phyloP scores from a whole-genome alignment of 345 rosid genomes.

The Angophora floribunda region DNA sequence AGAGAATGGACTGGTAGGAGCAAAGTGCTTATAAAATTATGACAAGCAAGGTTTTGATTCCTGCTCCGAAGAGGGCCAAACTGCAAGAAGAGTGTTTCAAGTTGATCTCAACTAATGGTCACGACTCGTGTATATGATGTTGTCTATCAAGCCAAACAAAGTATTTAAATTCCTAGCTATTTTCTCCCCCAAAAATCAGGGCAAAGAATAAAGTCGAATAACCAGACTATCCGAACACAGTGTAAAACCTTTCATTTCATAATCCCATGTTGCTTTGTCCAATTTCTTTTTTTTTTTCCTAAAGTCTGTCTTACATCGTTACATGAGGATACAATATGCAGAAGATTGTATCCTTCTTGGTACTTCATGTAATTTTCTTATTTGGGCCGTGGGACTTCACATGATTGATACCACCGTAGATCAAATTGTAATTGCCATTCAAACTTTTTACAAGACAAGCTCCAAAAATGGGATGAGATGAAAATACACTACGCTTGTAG shows the following conservation, averaged over 20 bases:
- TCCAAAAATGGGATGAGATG: not conserved
- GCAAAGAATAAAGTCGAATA: too few relatives aligned
- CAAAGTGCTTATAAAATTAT: too few relatives aligned
- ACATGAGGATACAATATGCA: not conserved
- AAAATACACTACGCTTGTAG: not conserved
- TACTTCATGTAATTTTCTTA: not conserved
- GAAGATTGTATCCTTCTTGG: not conserved
- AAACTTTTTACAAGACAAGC: not conserved
- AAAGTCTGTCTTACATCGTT: not conserved
- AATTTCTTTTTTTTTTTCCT: too few relatives aligned
- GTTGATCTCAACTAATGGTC: too few relatives aligned
- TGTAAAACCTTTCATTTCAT: not conserved
- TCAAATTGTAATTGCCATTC: not conserved
- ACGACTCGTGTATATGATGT: too few relatives aligned
- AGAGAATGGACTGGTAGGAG: too few relatives aligned
- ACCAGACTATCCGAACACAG: not conserved
- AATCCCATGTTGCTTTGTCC: not conserved
- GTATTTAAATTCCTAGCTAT: too few relatives aligned
- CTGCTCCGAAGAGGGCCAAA: too few relatives aligned
- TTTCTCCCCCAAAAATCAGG: not conserved
- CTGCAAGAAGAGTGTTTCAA: too few relatives aligned
- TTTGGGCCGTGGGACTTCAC: not conserved
- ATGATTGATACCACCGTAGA: not conserved
- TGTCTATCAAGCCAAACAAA: too few relatives aligned
- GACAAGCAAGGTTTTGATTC: too few relatives aligned